phyloP scores from a whole-genome alignment of 345 rosid genomes.

The Eucalyptus brandiana region DNA sequence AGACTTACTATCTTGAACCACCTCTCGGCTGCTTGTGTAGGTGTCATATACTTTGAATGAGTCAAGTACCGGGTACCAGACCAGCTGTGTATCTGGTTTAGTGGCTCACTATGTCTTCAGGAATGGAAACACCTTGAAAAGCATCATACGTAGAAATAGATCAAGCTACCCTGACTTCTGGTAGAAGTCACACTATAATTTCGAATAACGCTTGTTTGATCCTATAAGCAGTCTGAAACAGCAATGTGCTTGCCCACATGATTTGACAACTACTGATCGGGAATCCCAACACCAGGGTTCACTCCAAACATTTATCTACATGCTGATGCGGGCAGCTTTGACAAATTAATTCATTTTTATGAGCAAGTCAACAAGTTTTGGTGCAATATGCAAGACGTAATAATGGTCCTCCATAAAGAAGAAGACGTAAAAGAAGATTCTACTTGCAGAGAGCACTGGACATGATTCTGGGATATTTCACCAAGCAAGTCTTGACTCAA shows the following conservation, averaged over 20 bases:
- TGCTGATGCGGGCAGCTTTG: not conserved
- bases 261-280: not conserved
- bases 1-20: not conserved
- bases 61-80: not conserved
- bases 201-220: not conserved
- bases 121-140: not conserved
- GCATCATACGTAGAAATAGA: not conserved
- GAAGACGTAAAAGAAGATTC: not conserved
- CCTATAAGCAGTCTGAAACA: not conserved
- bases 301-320: not conserved
- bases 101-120: not conserved
- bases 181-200: not conserved
- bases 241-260: not conserved
- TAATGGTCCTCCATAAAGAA: not conserved
- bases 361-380: not conserved
- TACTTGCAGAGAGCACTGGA: not conserved
- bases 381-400: not conserved
- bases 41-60: not conserved
- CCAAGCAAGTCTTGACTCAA: not conserved
- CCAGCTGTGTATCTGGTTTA: not conserved
- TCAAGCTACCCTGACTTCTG: not conserved
- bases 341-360: not conserved
- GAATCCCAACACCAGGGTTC: not conserved
- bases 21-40: not conserved
- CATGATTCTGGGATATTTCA: not conserved